Evolutionary conservation across 768 basidiomycete genomes (phyloP), one percentile per base, ranked within the genome.

Genomic region (Termitomyces sp.): DNA sequence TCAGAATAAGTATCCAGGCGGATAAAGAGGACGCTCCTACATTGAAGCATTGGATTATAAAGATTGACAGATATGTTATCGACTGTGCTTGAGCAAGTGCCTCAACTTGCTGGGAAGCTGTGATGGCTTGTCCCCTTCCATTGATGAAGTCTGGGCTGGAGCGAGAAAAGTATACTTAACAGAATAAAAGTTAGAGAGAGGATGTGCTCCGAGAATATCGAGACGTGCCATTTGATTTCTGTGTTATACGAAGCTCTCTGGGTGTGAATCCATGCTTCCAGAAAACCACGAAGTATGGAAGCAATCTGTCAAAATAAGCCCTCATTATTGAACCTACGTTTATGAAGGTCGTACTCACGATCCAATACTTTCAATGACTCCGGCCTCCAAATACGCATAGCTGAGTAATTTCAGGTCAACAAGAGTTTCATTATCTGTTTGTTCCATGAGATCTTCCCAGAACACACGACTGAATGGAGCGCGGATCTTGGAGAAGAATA

Each of bases 21-120:
- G 22, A 42, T 4, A 11, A 14, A 22, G 45, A 45, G 51, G 32
- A 28, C 42, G 48, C 10, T 28, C 45, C 74, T 60, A 83, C 84
- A 61, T 86, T 86, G 73, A 85, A 86, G 65, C 83, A 85, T 64
- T 85, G 85, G 15, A 73, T 77, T 59, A 86, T 83, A 71, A 85
- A 85, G 34, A 87, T 74, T 3, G 81, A 81, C n/a, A 85, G 71
- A 62, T 84, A 86, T 38, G 82, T 78, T 26, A 87, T 85, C 0
- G 81, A 81, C 64, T 86, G 84, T 0, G 83, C 83, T 63, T 84
- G 74, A 0, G 65, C 83, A 0, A 85, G 64, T 2, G 83, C 84
- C 32, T 84, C 77, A 12, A 82, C 72, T 68, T 87, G 85, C 28
- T 78, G 53, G 2, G 69, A 44, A 0, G 73, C 82, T 19, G 58